phyloP scores from a whole-genome alignment of 352 stramenopile genomes.

The Blastocystis sp. region DNA sequence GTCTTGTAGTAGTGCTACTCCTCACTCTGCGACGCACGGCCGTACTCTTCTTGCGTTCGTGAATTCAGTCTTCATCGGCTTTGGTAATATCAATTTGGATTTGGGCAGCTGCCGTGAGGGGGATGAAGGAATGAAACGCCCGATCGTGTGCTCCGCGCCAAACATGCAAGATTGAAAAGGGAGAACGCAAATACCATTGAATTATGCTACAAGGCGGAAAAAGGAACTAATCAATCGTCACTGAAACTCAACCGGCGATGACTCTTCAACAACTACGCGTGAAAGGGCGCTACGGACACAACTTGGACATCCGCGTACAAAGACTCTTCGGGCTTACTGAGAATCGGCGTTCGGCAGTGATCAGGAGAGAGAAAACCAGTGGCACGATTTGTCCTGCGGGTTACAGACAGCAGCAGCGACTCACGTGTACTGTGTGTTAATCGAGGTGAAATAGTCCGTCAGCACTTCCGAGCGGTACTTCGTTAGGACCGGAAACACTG shows the following conservation, averaged over 20 bases:
- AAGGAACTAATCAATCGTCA: slow-evolving; percentile 8
- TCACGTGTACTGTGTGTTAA: slow-evolving; percentile 28
- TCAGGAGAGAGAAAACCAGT: slow-evolving; percentile 63
- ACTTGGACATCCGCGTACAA: slow-evolving; percentile 58
- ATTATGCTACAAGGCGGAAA: slow-evolving; percentile 59
- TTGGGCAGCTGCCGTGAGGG: neutral
- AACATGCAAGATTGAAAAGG: neutral
- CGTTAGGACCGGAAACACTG: slow-evolving; percentile 1
- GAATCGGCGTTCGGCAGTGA: slow-evolving; percentile 58
- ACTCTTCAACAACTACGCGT: slow-evolving; percentile 24
- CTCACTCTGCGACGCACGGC: neutral
- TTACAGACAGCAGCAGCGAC: neutral
- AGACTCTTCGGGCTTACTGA: slow-evolving; percentile 32
- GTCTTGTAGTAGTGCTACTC: slow-evolving; percentile 47
- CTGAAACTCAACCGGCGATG: slow-evolving; percentile 64
- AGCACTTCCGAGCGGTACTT: slow-evolving; percentile 21
- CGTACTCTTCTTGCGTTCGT: slow-evolving; percentile 58
- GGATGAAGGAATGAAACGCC: slow-evolving; percentile 22
- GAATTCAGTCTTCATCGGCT: slow-evolving; percentile 71
- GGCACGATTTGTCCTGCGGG: slow-evolving; percentile 6
- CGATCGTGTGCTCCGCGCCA: neutral
- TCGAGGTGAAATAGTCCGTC: slow-evolving; percentile 38
- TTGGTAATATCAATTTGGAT: neutral
- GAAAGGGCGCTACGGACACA: neutral
- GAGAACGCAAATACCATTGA: neutral